These are phyloP conservation scores for Tetrahymena thermophila DNA, from an alignment of 73 alveolate genomes.

Conservation along the genomic window DNA sequence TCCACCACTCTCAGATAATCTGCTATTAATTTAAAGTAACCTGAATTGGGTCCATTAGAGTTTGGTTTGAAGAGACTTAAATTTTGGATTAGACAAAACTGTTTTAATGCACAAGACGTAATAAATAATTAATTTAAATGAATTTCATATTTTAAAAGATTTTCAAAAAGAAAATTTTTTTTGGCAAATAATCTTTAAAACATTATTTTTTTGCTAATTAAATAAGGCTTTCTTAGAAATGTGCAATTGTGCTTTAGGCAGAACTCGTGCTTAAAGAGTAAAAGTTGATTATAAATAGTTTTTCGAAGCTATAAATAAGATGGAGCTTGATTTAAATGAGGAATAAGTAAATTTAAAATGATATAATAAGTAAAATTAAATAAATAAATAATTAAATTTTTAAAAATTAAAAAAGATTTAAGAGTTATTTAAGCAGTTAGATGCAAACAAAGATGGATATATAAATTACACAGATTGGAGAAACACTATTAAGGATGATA, in stretches of 20 bases:
- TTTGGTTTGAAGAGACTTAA: conserved; percentile 34
- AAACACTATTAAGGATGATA: conserved; percentile 17
- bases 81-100: conserved; percentile 26
- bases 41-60: background rate
- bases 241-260: conserved; percentile 38
- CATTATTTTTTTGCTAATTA: too few relatives aligned
- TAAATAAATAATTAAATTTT: background rate
- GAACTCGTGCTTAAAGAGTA: conserved; percentile 36
- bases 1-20: background rate
- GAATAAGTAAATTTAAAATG: background rate
- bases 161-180: too few relatives aligned
- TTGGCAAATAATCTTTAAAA: too few relatives aligned
- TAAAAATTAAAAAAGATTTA: background rate
- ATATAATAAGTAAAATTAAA: background rate
- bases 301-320: conserved; percentile 14
- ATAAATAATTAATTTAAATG: background rate
- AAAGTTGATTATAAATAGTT: conserved; percentile 20
- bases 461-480: conserved; percentile 42
- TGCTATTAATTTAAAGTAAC: background rate
- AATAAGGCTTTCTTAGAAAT: conserved; percentile 26
- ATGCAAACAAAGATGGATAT: conserved; percentile 51
- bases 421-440: conserved; percentile 34
- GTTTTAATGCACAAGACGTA: conserved; percentile 32
- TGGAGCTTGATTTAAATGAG: conserved; percentile 23
- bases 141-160: background rate